Conservation (phyloP, 2,329 filamentous ascomycete species). For the Fusarium austroafricanum region DNA sequence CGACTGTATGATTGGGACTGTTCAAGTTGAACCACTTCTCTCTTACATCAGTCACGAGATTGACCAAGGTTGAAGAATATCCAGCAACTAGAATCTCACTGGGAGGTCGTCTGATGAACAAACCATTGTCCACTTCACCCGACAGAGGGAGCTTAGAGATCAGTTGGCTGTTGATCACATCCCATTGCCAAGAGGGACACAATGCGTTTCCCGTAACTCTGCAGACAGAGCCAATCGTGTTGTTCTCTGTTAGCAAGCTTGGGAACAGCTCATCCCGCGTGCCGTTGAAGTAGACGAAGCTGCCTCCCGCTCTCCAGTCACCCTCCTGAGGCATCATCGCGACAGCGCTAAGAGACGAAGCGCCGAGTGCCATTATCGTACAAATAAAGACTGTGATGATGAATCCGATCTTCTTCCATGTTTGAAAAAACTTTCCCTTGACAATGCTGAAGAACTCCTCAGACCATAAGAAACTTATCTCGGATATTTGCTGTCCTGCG, state of each 20-base stretch:
- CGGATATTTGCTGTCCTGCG: conserved; percentile 36
- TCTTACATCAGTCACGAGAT: conserved; percentile 30
- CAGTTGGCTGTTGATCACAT: conserved; percentile 33
- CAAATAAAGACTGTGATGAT: conserved; percentile 25
- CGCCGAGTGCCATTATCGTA: conserved; percentile 32
- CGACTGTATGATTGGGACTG: conserved; percentile 36
- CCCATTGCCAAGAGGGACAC: conserved; percentile 41
- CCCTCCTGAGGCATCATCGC: conserved; percentile 42
- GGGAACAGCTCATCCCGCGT: conserved; percentile 33
- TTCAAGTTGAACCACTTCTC: conserved; percentile 31
- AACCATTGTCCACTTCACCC: conserved; percentile 24
- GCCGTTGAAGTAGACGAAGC: conserved; percentile 32
- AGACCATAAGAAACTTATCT: conserved; percentile 40
- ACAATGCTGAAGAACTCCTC: conserved; percentile 36
- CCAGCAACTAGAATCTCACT: conserved; percentile 29
- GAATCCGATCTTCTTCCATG: conserved; percentile 37
- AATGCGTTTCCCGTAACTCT: conserved; percentile 24
- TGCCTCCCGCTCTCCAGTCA: conserved; percentile 35
- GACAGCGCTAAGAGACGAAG: conserved; percentile 37
- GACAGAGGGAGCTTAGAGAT: conserved; percentile 30
- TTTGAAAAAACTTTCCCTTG: conserved; percentile 27
- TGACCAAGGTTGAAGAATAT: conserved; percentile 10
- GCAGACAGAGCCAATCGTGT: conserved; percentile 20
- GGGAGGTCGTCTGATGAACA: conserved; percentile 26
- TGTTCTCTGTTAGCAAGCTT: background rate